Evolutionary conservation across 2,329 filamentous ascomycete genomes (phyloP).

Genomic region (Apiospora marii): DNA sequence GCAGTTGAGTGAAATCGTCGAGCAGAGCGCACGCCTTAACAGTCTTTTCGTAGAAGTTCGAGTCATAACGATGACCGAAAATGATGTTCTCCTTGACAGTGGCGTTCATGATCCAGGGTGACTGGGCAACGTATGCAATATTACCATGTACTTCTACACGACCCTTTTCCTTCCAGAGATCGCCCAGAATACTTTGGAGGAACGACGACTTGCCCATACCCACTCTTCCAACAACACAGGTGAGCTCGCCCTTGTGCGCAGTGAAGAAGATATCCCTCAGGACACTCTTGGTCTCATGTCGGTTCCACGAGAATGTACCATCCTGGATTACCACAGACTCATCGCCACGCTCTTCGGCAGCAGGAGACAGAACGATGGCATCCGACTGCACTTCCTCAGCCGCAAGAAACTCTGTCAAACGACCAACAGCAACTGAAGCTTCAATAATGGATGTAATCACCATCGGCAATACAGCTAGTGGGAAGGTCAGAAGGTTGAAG

Average conservation of each 20-base stretch:
- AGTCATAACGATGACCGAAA: constrained; percentile 94
- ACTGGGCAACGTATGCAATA: constrained; percentile 91
- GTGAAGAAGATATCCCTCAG: constrained; percentile 87
- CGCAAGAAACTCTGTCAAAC: constrained; percentile 83
- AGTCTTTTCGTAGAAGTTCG: constrained; percentile 92
- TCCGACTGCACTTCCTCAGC: constrained; percentile 91
- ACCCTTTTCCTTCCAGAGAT: constrained; percentile 89
- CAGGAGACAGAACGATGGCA: constrained; percentile 74
- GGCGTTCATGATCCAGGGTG: constrained; percentile 97
- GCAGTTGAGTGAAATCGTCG: constrained; percentile 90
- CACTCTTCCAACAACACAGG: constrained; percentile 93
- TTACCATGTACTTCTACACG: constrained; percentile 82
- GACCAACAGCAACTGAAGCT: constrained; percentile 88
- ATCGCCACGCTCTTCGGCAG: constrained; percentile 80
- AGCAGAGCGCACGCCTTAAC: constrained; percentile 88
- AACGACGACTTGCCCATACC: constrained; percentile 95
- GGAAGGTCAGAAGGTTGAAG: constrained; percentile 96
- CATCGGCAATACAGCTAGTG: constrained; percentile 93
- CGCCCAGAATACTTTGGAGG: constrained; percentile 85
- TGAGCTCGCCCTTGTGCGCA: constrained; percentile 90
- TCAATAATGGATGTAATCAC: constrained; percentile 97
- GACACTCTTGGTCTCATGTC: constrained; percentile 73
- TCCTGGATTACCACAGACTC: constrained; percentile 85
- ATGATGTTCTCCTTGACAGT: constrained; percentile 97
- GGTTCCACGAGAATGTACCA: constrained; percentile 94